These are phyloP conservation scores for Plasmodium fragile DNA, from an alignment of 169 alveolate genomes.

Conservation along the genomic window DNA sequence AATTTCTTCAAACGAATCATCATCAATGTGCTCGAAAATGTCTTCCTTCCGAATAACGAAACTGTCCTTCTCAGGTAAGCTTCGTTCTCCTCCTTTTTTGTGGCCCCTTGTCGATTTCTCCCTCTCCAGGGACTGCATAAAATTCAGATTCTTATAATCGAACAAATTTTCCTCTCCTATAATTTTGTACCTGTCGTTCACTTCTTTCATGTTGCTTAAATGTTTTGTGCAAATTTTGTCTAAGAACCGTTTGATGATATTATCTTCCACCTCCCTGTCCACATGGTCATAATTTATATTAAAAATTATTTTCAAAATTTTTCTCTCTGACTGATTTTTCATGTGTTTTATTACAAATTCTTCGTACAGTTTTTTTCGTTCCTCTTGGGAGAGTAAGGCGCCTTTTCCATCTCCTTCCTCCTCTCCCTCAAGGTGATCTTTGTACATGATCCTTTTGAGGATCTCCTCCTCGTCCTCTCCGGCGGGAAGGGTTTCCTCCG, in stretches of 20 bases:
- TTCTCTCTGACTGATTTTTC: conserved; percentile 57
- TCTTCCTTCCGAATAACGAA: conserved; percentile 28
- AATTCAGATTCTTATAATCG: conserved; percentile 36
- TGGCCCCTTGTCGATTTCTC: not conserved
- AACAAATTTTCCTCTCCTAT: conserved; percentile 40
- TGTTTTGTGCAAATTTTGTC: conserved; percentile 43
- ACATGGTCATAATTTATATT: conserved; percentile 23
- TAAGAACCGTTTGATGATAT: conserved; percentile 53
- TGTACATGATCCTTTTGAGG: not conserved
- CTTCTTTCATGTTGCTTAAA: conserved; percentile 7
- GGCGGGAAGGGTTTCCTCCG: not conserved
- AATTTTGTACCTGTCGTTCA: conserved; percentile 2
- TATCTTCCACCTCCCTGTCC: conserved; percentile 60
- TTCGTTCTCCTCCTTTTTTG: conserved; percentile 17
- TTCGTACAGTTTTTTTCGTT: conserved; percentile 39
- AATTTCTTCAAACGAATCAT: conserved; percentile 42
- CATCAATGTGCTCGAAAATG: conserved; percentile 60
- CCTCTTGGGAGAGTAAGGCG: conserved; percentile 6
- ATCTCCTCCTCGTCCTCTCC: not conserved
- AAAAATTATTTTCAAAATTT: conserved; percentile 43
- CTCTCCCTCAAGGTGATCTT: conserved; percentile 18
- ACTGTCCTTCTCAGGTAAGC: not conserved
- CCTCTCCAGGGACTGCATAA: conserved; percentile 10
- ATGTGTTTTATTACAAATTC: conserved; percentile 66
- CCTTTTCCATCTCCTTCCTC: not conserved